Evolutionary conservation across 1,284 basidiomycete genomes (phyloP).

Genomic region (Ustilago sp.): DNA sequence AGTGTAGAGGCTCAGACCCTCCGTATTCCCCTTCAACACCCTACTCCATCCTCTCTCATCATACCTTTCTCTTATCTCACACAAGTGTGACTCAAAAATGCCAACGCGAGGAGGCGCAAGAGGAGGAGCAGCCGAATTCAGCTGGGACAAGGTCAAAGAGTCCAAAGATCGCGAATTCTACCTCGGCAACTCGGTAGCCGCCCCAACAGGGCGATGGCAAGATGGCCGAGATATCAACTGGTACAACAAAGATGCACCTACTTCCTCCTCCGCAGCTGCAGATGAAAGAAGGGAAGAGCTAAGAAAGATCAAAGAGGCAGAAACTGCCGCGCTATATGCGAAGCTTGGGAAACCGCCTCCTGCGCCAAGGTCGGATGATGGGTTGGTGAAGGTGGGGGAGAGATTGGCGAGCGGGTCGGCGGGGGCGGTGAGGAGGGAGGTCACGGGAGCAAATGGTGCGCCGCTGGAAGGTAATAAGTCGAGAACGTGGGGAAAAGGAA

Average conservation of each 20-base stretch:
- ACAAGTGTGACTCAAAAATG: conserved; percentile 3
- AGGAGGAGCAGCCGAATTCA: conserved; percentile 66
- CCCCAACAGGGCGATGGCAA: conserved; percentile 67
- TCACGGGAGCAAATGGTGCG: conserved; percentile 51
- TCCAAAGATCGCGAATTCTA: conserved; percentile 68
- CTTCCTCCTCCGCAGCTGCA: conserved; percentile 10
- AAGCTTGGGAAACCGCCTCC: conserved; percentile 47
- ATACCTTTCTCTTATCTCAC: background rate
- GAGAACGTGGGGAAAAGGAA: conserved; percentile 28
- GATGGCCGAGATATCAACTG: conserved; percentile 66
- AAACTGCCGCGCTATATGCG: conserved; percentile 60
- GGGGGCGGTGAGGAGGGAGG: conserved; percentile 16
- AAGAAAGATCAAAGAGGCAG: conserved; percentile 59
- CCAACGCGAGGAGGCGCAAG: conserved; percentile 60
- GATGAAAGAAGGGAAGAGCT: conserved; percentile 60
- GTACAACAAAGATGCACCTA: conserved; percentile 63
- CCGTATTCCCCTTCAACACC: background rate
- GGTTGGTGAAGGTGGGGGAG: conserved; percentile 24
- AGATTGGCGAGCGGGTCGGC: conserved; percentile 38
- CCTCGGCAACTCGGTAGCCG: conserved; percentile 66
- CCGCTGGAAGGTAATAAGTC: conserved; percentile 24
- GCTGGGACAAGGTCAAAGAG: conserved; percentile 62
- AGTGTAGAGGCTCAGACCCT: conserved; percentile 18
- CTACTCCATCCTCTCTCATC: background rate
- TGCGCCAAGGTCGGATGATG: background rate